Evolutionary conservation across 2,329 filamentous ascomycete genomes (phyloP).

Genomic region (Colletotrichum acutatum): DNA sequence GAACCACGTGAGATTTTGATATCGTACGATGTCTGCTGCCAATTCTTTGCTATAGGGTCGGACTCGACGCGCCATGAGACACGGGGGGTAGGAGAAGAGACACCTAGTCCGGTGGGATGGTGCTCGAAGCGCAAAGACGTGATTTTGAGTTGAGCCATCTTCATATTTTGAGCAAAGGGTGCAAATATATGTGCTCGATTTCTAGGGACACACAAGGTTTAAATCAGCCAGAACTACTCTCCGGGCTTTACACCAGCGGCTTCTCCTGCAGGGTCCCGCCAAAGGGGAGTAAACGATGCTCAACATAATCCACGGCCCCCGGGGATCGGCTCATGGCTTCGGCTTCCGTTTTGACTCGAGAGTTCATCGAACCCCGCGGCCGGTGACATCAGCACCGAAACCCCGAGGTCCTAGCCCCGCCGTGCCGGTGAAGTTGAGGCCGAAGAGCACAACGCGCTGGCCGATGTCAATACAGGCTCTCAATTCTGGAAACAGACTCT

Average conservation of each 20-base stretch:
- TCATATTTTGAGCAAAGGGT: background rate
- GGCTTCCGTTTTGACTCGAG: conserved; percentile 1
- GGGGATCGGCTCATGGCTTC: conserved; percentile 9
- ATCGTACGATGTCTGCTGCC: conserved; percentile 37
- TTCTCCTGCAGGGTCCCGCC: background rate
- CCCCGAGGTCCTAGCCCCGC: conserved; percentile 9
- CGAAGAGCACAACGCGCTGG: background rate
- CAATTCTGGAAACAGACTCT: too few relatives aligned
- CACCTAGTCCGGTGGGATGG: conserved; percentile 34
- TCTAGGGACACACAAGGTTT: background rate
- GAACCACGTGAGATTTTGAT: conserved; percentile 31
- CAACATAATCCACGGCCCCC: background rate
- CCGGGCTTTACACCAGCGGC: too few relatives aligned
- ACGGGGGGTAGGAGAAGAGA: conserved; percentile 28
- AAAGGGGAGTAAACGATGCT: background rate
- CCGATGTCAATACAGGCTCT: too few relatives aligned
- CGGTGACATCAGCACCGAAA: conserved; percentile 30
- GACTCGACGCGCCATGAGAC: conserved; percentile 34
- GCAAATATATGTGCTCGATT: background rate
- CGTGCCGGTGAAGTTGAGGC: conserved; percentile 11
- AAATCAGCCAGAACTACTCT: background rate
- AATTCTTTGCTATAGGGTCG: background rate
- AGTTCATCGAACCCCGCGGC: conserved; percentile 16
- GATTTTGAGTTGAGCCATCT: conserved; percentile 9
- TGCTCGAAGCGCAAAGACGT: conserved; percentile 35